A percentile compares a stretch with the other conserved stretches of the same genome.
phyloP scores from a whole-genome alignment of 2,329 filamentous ascomycete species.

The Fusarium poae region DNA sequence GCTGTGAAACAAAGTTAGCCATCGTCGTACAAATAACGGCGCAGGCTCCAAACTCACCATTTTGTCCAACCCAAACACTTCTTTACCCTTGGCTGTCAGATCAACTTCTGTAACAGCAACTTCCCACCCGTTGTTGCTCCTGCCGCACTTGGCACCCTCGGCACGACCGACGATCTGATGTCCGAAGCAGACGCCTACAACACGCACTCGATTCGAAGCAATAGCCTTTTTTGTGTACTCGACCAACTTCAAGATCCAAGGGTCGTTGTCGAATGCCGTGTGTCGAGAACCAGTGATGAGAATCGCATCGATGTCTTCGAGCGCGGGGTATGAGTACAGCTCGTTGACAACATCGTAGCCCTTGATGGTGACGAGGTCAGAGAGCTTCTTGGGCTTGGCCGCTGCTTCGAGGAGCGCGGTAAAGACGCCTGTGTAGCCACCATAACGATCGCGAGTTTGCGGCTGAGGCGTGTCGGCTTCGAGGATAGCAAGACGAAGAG shows the following conservation, averaged over 20 bases:
- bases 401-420: conserved; percentile 68
- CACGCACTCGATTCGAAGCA: conserved; percentile 69
- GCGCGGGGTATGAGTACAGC: conserved; percentile 74
- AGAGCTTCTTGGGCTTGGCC: conserved; percentile 60
- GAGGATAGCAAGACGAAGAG: conserved; percentile 84
- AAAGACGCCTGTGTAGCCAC: conserved; percentile 80
- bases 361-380: conserved; percentile 68
- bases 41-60: conserved; percentile 51
- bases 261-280: conserved; percentile 59
- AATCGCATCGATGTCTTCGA: conserved; percentile 83
- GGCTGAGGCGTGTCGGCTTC: conserved; percentile 86
- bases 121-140: conserved; percentile 60
- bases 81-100: conserved; percentile 56
- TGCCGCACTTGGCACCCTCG: conserved; percentile 55
- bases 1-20: conserved; percentile 61
- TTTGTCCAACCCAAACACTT: conserved; percentile 55
- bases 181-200: conserved; percentile 63
- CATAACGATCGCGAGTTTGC: conserved; percentile 72
- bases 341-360: conserved; percentile 78
- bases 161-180: conserved; percentile 63
- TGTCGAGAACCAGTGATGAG: conserved; percentile 81
- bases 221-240: conserved; percentile 55
- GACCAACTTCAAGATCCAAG: conserved; percentile 60
- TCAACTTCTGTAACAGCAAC: conserved; percentile 58
- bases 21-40: conserved; percentile 68